Base-by-base conservation (phyloP, 345 rosid species). In the Alliaria petiolata region DNA sequence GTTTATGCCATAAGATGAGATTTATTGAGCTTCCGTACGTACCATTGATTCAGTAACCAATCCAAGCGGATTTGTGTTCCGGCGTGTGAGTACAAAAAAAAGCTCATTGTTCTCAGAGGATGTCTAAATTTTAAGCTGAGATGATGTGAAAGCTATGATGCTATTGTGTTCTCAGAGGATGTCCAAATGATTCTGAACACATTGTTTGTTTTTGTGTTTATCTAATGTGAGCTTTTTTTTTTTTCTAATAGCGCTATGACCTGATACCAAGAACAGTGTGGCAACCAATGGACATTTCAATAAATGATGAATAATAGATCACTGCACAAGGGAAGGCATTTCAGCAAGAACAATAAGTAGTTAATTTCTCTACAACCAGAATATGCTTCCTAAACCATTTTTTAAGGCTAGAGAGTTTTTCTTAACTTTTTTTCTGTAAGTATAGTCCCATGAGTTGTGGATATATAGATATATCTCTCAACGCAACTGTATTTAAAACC, bases 231-330 rank as follows among this genome's bases (percentile, higher is more conserved):
- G 33, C n/a, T 39, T 44, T 4, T 16, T 6, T 33, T 4, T 26
- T 14, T 33, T 47, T 16, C n/a, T 35, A 35, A 3, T 16, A 34
- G 50, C 31, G 38, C 31, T 47, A n/a, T 47, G 67, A 70, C n/a
- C 22, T 71, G 46, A 71, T 54, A 52, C 57, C 69, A 71, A 62
- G 55, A 43, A 63, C 33, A 53, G 38, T 15, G 47, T 22, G 62
- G 69, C 36, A 42, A 44, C 56, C 69, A 52, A 16, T 62, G 20
- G 44, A 71, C 64, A 67, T 67, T 30, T 54, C 34, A 67, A 42
- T 43, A 33, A 68, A 68, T 56, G 36, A 69, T 69, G 65, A 56
- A 57, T 39, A 56, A 57, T 39, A 62, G 15, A 44, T 46, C 67
- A 62, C 12, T n/a, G 40, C 26, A 30, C 33, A 42, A 28, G 47